A percentile compares a stretch with the other conserved stretches of the same genome.
phyloP scores from a whole-genome alignment of 176 grass and related monocot species.

The Oryza glumipatula region DNA sequence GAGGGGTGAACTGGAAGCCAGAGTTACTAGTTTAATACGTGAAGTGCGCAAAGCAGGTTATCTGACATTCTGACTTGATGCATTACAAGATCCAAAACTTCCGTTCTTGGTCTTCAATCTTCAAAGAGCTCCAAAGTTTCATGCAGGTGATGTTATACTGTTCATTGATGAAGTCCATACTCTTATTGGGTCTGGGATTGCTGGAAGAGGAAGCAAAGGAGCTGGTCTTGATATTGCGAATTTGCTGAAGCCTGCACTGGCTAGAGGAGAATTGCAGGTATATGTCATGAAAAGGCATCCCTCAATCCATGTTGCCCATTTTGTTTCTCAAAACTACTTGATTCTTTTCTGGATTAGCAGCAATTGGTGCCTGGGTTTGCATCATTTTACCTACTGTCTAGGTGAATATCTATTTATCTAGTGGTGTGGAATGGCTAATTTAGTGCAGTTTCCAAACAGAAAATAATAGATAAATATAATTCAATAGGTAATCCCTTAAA shows the following conservation, averaged over 20 bases:
- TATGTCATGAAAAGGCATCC: conserved; percentile 4
- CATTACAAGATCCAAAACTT: not conserved
- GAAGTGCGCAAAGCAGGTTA: conserved; percentile 94
- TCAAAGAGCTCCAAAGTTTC: conserved; percentile 27
- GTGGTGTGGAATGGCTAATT: not conserved
- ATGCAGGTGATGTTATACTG: conserved; percentile 83
- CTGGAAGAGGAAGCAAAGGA: conserved; percentile 93
- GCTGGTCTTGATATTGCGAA: conserved; percentile 98
- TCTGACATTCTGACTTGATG: conserved; percentile 27
- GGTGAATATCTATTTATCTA: not conserved
- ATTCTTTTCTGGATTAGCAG: not conserved
- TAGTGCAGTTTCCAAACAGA: not conserved
- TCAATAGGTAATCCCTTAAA: not conserved
- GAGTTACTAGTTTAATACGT: conserved; percentile 85
- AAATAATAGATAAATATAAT: not conserved
- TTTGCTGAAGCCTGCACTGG: conserved; percentile 90
- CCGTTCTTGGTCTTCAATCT: conserved; percentile 11
- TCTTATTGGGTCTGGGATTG: conserved; percentile 88
- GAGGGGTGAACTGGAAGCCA: conserved; percentile 89
- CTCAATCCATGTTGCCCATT: not conserved
- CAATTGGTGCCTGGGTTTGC: conserved; percentile 6
- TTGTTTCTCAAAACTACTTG: conserved; percentile 6
- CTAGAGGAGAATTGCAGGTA: conserved; percentile 97
- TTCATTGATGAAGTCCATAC: conserved; percentile 96
- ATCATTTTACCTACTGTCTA: conserved; percentile 9